Percentiles rank a stretch among this genome's conserved stretches.
Evolutionary conservation across 768 basidiomycete genomes (phyloP).

Genomic region (Pleurotus ostreatus): DNA sequence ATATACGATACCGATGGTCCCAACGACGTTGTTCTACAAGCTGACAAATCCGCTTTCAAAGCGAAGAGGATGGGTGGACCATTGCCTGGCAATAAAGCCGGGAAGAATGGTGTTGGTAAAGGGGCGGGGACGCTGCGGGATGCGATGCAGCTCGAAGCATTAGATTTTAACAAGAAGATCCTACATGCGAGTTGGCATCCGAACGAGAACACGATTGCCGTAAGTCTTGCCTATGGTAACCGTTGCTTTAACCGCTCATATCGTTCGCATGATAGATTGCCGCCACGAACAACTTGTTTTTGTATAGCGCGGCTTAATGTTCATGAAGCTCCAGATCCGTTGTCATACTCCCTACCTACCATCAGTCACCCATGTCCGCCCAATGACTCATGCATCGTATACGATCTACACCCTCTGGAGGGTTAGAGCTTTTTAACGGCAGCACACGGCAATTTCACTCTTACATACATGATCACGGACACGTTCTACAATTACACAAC

Average conservation of each 20-base stretch:
- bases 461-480: slow-evolving; percentile 4
- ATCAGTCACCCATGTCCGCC: neutral
- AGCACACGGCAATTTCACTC: neutral
- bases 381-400: slow-evolving; percentile 5
- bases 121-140: slow-evolving; percentile 73
- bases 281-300: slow-evolving; percentile 93
- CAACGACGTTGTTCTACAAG: slow-evolving; percentile 91
- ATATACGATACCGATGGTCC: slow-evolving; percentile 92
- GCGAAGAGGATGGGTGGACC: slow-evolving; percentile 97
- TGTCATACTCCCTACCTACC: neutral
- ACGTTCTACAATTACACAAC: neutral
- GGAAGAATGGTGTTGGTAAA: slow-evolving; percentile 63
- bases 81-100: slow-evolving; percentile 62
- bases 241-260: neutral
- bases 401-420: slow-evolving; percentile 9
- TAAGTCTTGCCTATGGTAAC: slow-evolving; percentile 34
- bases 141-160: slow-evolving; percentile 79
- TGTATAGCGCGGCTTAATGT: slow-evolving; percentile 70
- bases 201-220: slow-evolving; percentile 95
- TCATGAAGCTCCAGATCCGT: neutral
- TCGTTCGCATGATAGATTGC: slow-evolving; percentile 61
- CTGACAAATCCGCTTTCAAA: slow-evolving; percentile 99
- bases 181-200: slow-evolving; percentile 98
- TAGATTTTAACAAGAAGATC: slow-evolving; percentile 98
- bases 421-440: slow-evolving; percentile 5